Evolutionary conservation across 352 stramenopile genomes (phyloP).

Genomic region (Peronospora belbahrii): DNA sequence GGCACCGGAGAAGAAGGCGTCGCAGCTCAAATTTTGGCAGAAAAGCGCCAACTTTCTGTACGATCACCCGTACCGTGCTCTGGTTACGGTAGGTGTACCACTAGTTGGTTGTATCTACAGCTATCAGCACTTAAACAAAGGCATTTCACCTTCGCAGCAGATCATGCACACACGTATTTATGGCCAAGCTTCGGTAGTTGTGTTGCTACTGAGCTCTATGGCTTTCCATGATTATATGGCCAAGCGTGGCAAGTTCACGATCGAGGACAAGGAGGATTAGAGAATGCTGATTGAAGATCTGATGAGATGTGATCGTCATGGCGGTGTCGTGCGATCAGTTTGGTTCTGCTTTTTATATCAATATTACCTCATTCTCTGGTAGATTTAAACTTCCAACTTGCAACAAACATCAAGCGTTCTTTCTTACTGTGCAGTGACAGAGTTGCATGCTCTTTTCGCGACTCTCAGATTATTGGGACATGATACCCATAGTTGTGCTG

Average conservation of each 20-base stretch:
- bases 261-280: constrained; percentile 26
- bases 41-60: constrained; percentile 66
- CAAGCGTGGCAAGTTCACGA: constrained; percentile 56
- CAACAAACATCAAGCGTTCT: too few relatives aligned
- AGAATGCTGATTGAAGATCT: background rate
- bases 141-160: constrained; percentile 68
- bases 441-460: too few relatives aligned
- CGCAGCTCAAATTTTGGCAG: constrained; percentile 50
- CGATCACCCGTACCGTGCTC: constrained; percentile 65
- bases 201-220: constrained; percentile 72
- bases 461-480: too few relatives aligned
- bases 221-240: constrained; percentile 82
- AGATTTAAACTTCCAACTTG: background rate
- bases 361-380: background rate
- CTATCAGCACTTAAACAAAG: constrained; percentile 62
- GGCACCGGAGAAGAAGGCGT: constrained; percentile 24
- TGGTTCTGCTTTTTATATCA: background rate
- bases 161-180: constrained; percentile 86
- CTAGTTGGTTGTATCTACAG: constrained; percentile 67
- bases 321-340: too few relatives aligned
- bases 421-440: too few relatives aligned
- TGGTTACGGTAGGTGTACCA: constrained; percentile 45
- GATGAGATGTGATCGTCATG: background rate
- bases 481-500: too few relatives aligned
- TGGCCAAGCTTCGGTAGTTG: constrained; percentile 57